Conservation (phyloP, 305 asterid species). For the Rubia peregrina region DNA sequence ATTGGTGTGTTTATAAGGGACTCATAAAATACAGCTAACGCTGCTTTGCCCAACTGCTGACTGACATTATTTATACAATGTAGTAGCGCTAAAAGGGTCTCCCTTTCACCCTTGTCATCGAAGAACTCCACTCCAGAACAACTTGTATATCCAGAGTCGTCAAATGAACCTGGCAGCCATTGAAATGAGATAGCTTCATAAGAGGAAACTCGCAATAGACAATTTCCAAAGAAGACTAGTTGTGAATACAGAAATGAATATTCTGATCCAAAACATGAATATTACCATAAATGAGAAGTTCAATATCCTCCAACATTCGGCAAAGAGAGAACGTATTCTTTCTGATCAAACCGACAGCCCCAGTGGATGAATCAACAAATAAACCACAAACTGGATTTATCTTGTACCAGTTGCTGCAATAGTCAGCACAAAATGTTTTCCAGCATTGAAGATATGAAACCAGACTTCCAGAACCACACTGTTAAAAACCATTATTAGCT, state of each 20-base stretch:
- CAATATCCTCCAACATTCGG: constrained; percentile 82
- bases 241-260: constrained; percentile 14
- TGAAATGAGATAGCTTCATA: constrained; percentile 19
- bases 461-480: constrained; percentile 67
- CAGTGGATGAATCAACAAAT: constrained; percentile 64
- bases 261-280: constrained; percentile 15
- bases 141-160: constrained; percentile 32
- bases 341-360: constrained; percentile 76
- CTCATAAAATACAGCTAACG: constrained; percentile 75
- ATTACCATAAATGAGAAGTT: constrained; percentile 63
- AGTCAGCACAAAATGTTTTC: constrained; percentile 60
- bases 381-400: constrained; percentile 72
- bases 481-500: constrained; percentile 31
- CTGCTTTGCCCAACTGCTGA: constrained; percentile 85
- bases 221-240: constrained; percentile 3
- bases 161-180: constrained; percentile 51
- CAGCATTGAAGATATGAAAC: constrained; percentile 64
- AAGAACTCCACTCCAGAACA: constrained; percentile 35
- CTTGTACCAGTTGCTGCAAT: constrained; percentile 66
- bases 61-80: constrained; percentile 61
- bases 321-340: constrained; percentile 62
- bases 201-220: constrained; percentile 18
- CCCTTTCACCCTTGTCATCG: constrained; percentile 44
- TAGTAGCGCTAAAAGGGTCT: constrained; percentile 58
- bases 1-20: constrained; percentile 49